Conservation (phyloP, 2,329 filamentous ascomycete genomes). For the Neonectria punicea region DNA sequence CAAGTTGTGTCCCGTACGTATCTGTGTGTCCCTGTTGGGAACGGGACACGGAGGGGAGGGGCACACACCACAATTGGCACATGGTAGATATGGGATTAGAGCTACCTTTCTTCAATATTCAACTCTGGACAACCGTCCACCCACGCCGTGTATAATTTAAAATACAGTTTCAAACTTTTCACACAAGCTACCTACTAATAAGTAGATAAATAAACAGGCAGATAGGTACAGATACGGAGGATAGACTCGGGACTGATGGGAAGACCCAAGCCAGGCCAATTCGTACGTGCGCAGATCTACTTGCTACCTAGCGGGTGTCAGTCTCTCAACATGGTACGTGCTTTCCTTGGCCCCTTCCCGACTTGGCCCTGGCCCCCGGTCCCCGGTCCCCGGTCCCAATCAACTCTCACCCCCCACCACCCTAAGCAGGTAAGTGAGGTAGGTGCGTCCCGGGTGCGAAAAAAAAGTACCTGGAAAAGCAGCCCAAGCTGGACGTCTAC, state of each 20-base stretch:
- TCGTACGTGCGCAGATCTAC: neutral
- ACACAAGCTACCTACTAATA: neutral
- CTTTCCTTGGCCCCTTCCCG: neutral
- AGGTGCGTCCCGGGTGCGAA: constrained; percentile 19
- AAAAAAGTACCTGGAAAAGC: constrained; percentile 12
- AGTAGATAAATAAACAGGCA: too few species aligned
- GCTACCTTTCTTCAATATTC: neutral
- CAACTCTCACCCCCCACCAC: constrained; percentile 10
- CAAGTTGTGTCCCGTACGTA: neutral
- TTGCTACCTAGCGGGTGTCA: neutral
- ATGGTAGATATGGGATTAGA: neutral
- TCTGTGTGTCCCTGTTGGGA: neutral
- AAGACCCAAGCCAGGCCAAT: neutral
- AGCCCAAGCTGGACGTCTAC: constrained; percentile 8
- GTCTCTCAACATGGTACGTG: neutral
- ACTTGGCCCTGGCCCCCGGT: constrained; percentile 1
- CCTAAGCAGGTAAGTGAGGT: constrained; percentile 17
- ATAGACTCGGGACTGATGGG: neutral
- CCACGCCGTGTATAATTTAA: neutral
- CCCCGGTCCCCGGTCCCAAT: constrained; percentile 3
- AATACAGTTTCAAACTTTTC: neutral
- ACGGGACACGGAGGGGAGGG: too few species aligned
- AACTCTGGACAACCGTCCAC: neutral
- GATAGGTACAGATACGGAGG: too few species aligned
- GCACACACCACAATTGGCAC: neutral